A percentile compares a stretch with the other conserved stretches of the same genome.
Conservation (phyloP, 1,284 basidiomycete species). For the Polyporus tsugae region DNA sequence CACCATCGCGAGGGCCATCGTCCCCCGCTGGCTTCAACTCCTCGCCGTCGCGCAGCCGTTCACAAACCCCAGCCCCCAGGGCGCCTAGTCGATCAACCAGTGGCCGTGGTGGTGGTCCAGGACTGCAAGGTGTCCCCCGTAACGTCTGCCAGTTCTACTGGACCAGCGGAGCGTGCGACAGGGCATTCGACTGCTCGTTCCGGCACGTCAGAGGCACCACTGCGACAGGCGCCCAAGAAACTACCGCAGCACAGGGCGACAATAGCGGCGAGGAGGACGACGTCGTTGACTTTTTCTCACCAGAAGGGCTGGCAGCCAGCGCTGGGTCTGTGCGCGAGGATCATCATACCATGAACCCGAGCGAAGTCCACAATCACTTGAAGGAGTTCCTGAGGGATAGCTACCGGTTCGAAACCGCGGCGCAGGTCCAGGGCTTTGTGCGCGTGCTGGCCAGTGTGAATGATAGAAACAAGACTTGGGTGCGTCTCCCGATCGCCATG, state of each 20-base stretch:
- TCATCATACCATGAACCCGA: constrained; percentile 51
- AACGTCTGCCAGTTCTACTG: constrained; percentile 62
- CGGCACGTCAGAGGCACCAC: constrained; percentile 45
- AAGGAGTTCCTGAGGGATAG: constrained; percentile 53
- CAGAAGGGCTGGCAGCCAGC: constrained; percentile 49
- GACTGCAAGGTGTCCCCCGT: constrained; percentile 38
- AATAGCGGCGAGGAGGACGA: constrained; percentile 12
- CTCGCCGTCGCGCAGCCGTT: constrained; percentile 22
- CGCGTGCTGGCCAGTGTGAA: constrained; percentile 56
- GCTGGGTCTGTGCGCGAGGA: constrained; percentile 31
- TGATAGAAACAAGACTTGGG: constrained; percentile 59
- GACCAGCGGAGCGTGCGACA: constrained; percentile 56
- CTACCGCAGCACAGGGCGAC: constrained; percentile 8
- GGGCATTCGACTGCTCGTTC: constrained; percentile 57
- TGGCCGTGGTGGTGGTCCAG: neutral
- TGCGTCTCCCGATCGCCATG: constrained; percentile 39
- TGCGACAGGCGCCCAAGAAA: neutral
- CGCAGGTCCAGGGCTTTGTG: constrained; percentile 58
- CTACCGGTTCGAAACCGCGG: constrained; percentile 52
- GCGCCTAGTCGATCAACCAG: neutral
- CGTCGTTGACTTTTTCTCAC: constrained; percentile 55
- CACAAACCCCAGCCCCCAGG: constrained; percentile 12
- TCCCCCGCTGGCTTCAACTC: constrained; percentile 8
- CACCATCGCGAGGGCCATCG: constrained; percentile 11
- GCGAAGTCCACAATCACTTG: constrained; percentile 58